phyloP scores from a whole-genome alignment of 768 basidiomycete genomes.

The Boletus bicolor region DNA sequence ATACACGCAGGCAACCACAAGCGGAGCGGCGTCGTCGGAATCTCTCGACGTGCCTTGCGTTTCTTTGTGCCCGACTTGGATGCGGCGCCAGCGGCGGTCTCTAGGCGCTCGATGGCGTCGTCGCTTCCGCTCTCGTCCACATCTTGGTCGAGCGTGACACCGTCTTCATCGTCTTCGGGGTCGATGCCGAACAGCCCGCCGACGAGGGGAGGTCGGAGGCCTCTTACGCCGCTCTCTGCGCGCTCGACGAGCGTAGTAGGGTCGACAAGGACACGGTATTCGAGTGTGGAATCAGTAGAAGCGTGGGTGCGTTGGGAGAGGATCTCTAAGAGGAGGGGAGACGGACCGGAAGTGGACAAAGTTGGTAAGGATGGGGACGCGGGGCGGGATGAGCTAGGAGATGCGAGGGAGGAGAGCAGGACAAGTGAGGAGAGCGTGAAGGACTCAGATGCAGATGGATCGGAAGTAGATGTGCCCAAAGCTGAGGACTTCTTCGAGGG shows the following conservation, averaged over 20 bases:
- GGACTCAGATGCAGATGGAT: neutral
- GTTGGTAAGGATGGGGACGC: neutral
- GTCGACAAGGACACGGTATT: slow-evolving; percentile 78
- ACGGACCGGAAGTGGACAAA: slow-evolving; percentile 32
- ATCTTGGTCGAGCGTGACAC: slow-evolving; percentile 21
- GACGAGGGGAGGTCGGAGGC: slow-evolving; percentile 47
- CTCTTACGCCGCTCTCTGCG: slow-evolving; percentile 64
- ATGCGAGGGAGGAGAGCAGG: slow-evolving; percentile 4
- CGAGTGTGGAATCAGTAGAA: slow-evolving; percentile 66
- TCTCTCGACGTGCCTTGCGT: slow-evolving; percentile 27
- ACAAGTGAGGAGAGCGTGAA: slow-evolving; percentile 18
- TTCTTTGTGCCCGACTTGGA: slow-evolving; percentile 20
- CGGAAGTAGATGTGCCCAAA: neutral
- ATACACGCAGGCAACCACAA: slow-evolving; percentile 86
- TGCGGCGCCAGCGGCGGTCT: slow-evolving; percentile 24
- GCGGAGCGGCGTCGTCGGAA: slow-evolving; percentile 52
- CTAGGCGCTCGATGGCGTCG: slow-evolving; percentile 25
- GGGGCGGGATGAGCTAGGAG: slow-evolving; percentile 3
- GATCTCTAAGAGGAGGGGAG: slow-evolving; percentile 58
- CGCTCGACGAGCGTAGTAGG: slow-evolving; percentile 64
- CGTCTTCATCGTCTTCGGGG: slow-evolving; percentile 49
- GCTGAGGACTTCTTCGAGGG: slow-evolving; percentile 12
- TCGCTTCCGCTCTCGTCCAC: slow-evolving; percentile 45
- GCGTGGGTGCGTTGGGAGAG: slow-evolving; percentile 62
- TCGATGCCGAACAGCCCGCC: slow-evolving; percentile 38